Evolutionary conservation across 371 early-diverging fungal genomes (phyloP), one percentile per base, ranked within the genome.

Genomic region (Rhizopus delemar): DNA sequence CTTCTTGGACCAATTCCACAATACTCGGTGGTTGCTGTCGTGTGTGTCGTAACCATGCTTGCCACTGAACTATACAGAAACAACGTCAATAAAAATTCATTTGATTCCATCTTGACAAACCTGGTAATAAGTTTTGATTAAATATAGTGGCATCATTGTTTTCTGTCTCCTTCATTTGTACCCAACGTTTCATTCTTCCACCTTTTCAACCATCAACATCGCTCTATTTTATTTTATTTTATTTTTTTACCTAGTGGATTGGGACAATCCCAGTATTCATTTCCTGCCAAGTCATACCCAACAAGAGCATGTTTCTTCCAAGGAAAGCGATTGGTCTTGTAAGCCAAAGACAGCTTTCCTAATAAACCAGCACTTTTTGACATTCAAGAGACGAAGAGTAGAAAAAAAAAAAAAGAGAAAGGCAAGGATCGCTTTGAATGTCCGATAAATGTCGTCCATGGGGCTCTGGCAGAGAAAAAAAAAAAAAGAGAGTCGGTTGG

Each of bases 191-290:
- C 46, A 62, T 59, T 51, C 81, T 67, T 31, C 80, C 80, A n/a
- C 62, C 80, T 75, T 55, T 75, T 69, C 7, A 50, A 59, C 73
- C 74, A 65, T 63, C 72, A 65, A 11, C 74, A 75, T 73, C n/a
- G n/a, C n/a, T n/a, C n/a, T n/a, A n/a, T 59, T 59, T 46, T 74
- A 63, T 22, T 76, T 76, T 13, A 57, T 75, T 74, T 43, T 62
- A 38, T 33, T 4, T 13, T 5, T 13, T 56, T 68, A 79, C 82
- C 78, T 63, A 78, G 71, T 54, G 43, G 85, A 70, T 83, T 82
- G 5, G 90, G 86, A 41, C 81, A 83, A 65, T 89, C 88, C 80
- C 85, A 89, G 65, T 87, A 89, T 70, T 87, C 83, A 60, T 89
- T 87, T 22, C 90, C 90, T 16, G 74, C 69, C 11, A 82, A 63